Conservation (phyloP, 2,329 filamentous ascomycete species). For the Tothia fuscella region DNA sequence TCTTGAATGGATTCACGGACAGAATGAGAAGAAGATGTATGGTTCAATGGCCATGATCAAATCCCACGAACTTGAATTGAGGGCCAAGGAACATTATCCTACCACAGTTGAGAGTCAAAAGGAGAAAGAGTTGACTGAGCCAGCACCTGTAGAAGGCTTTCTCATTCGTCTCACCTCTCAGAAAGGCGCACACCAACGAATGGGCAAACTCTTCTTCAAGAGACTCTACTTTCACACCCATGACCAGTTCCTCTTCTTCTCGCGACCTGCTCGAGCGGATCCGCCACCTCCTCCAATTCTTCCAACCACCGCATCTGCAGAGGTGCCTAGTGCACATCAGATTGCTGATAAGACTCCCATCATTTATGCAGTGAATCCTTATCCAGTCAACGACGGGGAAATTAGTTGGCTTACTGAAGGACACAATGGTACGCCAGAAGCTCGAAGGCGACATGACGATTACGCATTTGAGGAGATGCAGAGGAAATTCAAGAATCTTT, state of each 20-base stretch:
- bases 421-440: constrained; percentile 2
- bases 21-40: constrained; percentile 56
- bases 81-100: constrained; percentile 54
- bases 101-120: constrained; percentile 33
- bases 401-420: constrained; percentile 43
- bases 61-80: constrained; percentile 53
- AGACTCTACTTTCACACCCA: constrained; percentile 53
- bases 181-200: constrained; percentile 43
- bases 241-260: constrained; percentile 51
- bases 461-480: constrained; percentile 48
- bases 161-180: constrained; percentile 53
- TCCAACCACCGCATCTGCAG: constrained; percentile 28
- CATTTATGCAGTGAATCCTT: constrained; percentile 51
- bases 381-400: constrained; percentile 39
- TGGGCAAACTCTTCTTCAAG: constrained; percentile 53
- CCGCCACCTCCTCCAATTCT: constrained; percentile 47
- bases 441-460: constrained; percentile 39
- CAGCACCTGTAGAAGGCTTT: constrained; percentile 53
- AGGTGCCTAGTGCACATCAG: constrained; percentile 41
- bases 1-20: constrained; percentile 55
- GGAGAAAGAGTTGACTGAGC: constrained; percentile 39
- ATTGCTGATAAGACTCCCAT: constrained; percentile 47
- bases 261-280: constrained; percentile 44
- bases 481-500: constrained; percentile 45
- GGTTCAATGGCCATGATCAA: constrained; percentile 55